Conservation (phyloP, 2,329 filamentous ascomycete genomes). For the Talaromyces sp. region DNA sequence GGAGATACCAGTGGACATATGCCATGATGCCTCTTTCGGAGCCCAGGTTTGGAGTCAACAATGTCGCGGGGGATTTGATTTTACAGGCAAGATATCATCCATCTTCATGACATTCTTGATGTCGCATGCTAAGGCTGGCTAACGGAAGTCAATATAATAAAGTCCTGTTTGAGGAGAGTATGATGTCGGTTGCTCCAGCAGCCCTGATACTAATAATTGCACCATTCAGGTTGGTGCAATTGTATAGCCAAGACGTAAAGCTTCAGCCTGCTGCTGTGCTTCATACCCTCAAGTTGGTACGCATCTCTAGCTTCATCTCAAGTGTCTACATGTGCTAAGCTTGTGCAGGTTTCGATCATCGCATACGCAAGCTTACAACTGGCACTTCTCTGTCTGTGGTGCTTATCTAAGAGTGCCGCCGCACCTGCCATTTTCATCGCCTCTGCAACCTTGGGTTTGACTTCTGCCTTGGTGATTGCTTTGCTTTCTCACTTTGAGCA, state of each 20-base stretch:
- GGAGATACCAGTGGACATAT: neutral
- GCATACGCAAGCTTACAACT: neutral
- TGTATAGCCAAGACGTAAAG: conserved; percentile 7
- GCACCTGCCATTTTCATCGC: neutral
- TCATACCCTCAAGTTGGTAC: conserved; percentile 5
- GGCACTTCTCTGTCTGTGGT: conserved; percentile 3
- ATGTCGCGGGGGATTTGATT: conserved; percentile 10
- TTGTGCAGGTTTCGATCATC: neutral
- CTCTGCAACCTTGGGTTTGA: neutral
- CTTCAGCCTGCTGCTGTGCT: conserved; percentile 1
- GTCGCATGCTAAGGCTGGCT: neutral
- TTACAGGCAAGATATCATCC: conserved; percentile 8
- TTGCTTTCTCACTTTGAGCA: conserved; percentile 24
- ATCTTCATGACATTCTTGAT: neutral
- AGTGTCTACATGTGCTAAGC: neutral
- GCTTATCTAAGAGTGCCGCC: neutral
- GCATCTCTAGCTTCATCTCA: neutral
- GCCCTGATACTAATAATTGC: conserved; percentile 5
- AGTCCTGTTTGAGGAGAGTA: conserved; percentile 11
- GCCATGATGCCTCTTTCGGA: conserved; percentile 6
- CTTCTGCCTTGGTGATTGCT: neutral
- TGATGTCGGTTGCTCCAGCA: conserved; percentile 7
- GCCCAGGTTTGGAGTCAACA: neutral
- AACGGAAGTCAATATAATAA: neutral
- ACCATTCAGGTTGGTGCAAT: conserved; percentile 2